Percentiles rank a stretch among this genome's conserved stretches.
Evolutionary conservation across 1,284 basidiomycete species (phyloP).

Genomic region (Apiotrichum mycotoxinovorans): DNA sequence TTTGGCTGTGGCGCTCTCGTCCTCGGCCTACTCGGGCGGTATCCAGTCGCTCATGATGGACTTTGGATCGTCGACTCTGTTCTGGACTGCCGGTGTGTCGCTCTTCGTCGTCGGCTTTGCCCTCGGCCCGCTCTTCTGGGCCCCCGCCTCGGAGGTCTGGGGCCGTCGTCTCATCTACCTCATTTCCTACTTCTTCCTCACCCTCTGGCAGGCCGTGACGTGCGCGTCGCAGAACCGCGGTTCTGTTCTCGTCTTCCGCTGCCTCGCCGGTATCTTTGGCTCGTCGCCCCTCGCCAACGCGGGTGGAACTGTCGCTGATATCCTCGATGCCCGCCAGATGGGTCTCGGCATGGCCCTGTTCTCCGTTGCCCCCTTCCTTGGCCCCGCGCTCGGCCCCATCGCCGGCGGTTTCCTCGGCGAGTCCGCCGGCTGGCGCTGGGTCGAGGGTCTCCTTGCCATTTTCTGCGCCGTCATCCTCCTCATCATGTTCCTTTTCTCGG

Average conservation of each 20-base stretch:
- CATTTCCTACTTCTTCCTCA: conserved; percentile 50
- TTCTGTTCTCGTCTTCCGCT: conserved; percentile 39
- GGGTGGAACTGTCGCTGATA: conserved; percentile 45
- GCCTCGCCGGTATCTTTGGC: conserved; percentile 46
- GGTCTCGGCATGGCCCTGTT: conserved; percentile 38
- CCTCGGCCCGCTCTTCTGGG: conserved; percentile 43
- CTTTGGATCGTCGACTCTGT: conserved; percentile 23
- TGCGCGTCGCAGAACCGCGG: conserved; percentile 31
- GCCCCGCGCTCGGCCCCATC: conserved; percentile 31
- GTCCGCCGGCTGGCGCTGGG: conserved; percentile 53
- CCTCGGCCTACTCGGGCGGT: conserved; percentile 37
- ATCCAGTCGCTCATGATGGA: conserved; percentile 24
- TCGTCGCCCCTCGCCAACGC: conserved; percentile 48
- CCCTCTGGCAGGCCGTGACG: conserved; percentile 38
- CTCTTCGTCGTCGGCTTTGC: conserved; percentile 45
- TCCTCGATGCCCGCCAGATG: conserved; percentile 41
- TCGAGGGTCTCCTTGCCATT: conserved; percentile 65
- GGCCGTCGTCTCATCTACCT: conserved; percentile 63
- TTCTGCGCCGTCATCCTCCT: conserved; percentile 29
- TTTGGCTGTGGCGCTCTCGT: conserved; percentile 40
- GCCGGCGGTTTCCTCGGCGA: conserved; percentile 49
- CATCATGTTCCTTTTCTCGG: conserved; percentile 33
- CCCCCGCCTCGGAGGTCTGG: conserved; percentile 56
- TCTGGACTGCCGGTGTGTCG: conserved; percentile 34
- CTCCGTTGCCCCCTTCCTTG: conserved; percentile 20